Conservation (phyloP, 148 eudicot species). For the Rhododendron ovatum region DNA sequence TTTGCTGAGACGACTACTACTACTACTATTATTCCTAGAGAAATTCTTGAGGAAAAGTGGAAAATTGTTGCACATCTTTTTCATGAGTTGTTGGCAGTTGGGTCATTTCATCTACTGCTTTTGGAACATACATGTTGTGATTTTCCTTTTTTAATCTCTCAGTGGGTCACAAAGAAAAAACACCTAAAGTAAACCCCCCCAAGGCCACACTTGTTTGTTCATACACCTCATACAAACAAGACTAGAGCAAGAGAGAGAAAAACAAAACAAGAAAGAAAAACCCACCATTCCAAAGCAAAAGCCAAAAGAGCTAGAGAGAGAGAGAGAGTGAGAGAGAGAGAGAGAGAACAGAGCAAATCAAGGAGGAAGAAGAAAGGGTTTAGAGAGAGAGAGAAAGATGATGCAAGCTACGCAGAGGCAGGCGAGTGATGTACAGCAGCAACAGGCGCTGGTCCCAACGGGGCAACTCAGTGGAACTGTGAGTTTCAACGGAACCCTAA, state of each 20-base stretch:
- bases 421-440: conserved; percentile 26
- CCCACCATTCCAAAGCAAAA: conserved; percentile 12
- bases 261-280: background rate
- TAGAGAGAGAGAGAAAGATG: conserved; percentile 10
- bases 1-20: background rate
- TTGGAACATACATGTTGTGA: background rate
- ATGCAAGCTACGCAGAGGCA: conserved; percentile 22
- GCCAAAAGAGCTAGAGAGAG: background rate
- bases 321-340: background rate
- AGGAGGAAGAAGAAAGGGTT: conserved; percentile 20
- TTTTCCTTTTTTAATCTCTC: background rate
- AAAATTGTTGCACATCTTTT: background rate
- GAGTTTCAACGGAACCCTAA: conserved; percentile 52
- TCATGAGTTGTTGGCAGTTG: conserved; percentile 9
- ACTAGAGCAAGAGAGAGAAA: background rate
- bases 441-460: conserved; percentile 26
- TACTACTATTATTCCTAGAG: too few relatives aligned
- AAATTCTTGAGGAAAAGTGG: background rate
- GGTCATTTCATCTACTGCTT: conserved; percentile 8
- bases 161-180: background rate
- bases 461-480: conserved; percentile 49
- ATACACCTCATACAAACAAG: conserved; percentile 9
- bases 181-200: background rate
- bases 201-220: conserved; percentile 11
- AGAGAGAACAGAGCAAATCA: conserved; percentile 24